Percentiles rank a stretch among this genome's conserved stretches.
Conservation (phyloP, 139 green algal genomes). For the Picochlorum sp. region DNA sequence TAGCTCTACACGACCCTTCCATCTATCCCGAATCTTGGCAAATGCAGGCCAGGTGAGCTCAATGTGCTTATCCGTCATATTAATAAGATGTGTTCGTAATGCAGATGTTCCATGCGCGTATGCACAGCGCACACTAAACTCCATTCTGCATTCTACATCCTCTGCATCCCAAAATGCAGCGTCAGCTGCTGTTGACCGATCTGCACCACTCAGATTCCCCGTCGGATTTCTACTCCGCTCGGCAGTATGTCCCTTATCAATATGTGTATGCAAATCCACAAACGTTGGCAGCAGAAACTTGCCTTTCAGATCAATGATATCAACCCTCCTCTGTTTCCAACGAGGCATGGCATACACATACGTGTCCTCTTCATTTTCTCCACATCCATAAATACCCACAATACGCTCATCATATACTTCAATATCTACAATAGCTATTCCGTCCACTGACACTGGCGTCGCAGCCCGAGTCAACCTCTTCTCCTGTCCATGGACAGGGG, state of each 20-base stretch:
- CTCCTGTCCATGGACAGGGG: too few species aligned
- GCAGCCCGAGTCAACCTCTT: not conserved
- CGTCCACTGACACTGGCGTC: slow-evolving; percentile 22
- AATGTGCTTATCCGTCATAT: slow-evolving; percentile 43
- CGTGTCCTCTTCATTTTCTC: not conserved
- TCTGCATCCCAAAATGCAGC: slow-evolving; percentile 49
- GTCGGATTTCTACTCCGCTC: slow-evolving; percentile 55
- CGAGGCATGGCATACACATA: not conserved
- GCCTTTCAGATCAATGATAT: slow-evolving; percentile 16
- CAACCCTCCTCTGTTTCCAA: not conserved
- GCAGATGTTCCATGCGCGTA: slow-evolving; percentile 64
- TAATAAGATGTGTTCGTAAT: slow-evolving; percentile 68
- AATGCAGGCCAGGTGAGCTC: slow-evolving; percentile 59
- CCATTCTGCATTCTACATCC: slow-evolving; percentile 58
- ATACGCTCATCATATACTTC: slow-evolving; percentile 15
- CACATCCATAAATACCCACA: not conserved
- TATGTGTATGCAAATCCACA: slow-evolving; percentile 65
- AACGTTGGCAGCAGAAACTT: slow-evolving; percentile 50
- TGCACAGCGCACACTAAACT: slow-evolving; percentile 57
- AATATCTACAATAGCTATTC: slow-evolving; percentile 31
- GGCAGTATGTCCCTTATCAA: slow-evolving; percentile 63
- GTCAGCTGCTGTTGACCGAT: slow-evolving; percentile 50
- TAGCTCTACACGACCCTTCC: slow-evolving; percentile 51
- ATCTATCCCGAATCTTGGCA: slow-evolving; percentile 31
- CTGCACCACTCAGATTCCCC: slow-evolving; percentile 49